These are phyloP conservation scores for Talaromyces trachyspermus DNA, from an alignment of 495 filamentous ascomycete genomes.

Conservation along the genomic window DNA sequence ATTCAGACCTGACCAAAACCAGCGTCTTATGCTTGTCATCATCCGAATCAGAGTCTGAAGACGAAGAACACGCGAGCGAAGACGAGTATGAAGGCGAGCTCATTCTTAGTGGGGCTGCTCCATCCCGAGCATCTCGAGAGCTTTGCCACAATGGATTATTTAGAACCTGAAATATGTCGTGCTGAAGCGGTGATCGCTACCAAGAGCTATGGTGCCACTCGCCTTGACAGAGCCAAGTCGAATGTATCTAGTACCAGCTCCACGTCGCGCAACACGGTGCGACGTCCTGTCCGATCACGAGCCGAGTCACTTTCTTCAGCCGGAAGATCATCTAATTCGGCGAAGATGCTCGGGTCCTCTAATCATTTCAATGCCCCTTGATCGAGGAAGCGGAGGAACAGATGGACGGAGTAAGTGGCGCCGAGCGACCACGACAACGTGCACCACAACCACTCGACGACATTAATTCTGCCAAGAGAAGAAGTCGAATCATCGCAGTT, in stretches of 20 bases:
- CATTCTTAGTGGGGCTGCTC: background rate
- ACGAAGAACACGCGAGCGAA: conserved; percentile 23
- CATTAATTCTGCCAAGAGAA: conserved; percentile 14
- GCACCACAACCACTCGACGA: background rate
- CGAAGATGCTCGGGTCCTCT: conserved; percentile 8
- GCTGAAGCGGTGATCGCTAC: conserved; percentile 31
- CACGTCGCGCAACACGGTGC: conserved; percentile 19
- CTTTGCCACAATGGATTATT: conserved; percentile 30
- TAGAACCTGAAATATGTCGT: conserved; percentile 36
- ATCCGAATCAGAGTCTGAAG: conserved; percentile 50
- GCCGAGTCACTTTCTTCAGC: conserved; percentile 20
- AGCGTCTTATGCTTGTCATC: conserved; percentile 52
- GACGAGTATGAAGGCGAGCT: conserved; percentile 4
- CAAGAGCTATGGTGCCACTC: conserved; percentile 19
- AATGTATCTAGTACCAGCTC: conserved; percentile 18
- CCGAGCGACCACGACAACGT: background rate
- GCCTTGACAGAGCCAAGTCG: conserved; percentile 23
- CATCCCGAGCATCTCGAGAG: conserved; percentile 18
- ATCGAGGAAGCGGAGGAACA: conserved; percentile 5
- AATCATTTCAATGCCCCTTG: background rate
- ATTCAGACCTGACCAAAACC: conserved; percentile 39
- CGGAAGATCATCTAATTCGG: conserved; percentile 18
- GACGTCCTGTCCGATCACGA: conserved; percentile 12
- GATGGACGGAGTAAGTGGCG: background rate
- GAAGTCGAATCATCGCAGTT: conserved; percentile 73